These are phyloP conservation scores for Paspalum notatum DNA, from an alignment of 176 grass and related monocot species.

Conservation along the genomic window DNA sequence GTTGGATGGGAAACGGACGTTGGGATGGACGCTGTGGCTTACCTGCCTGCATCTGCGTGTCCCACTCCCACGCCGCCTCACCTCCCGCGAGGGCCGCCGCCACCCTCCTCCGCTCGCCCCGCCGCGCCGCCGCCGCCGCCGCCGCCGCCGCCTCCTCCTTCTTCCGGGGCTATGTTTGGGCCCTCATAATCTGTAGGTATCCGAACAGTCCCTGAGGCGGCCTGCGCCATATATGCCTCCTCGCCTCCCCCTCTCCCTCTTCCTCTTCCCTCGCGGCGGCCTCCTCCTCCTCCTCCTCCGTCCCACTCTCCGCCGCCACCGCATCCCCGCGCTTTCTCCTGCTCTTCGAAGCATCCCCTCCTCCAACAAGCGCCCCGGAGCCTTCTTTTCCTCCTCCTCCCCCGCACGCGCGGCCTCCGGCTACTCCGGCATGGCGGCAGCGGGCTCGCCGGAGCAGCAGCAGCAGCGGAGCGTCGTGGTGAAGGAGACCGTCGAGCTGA, in stretches of 20 bases:
- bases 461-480: conserved; percentile 35
- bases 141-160: too few species aligned
- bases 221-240: conserved; percentile 16
- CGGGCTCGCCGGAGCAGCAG: conserved; percentile 6
- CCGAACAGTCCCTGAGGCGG: too few species aligned
- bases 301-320: not conserved
- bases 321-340: not conserved
- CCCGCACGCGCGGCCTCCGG: conserved; percentile 13
- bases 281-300: conserved; percentile 11
- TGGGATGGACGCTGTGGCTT: too few species aligned
- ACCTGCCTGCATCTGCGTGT: too few species aligned
- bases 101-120: too few species aligned
- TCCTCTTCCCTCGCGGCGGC: conserved; percentile 15
- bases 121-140: too few species aligned
- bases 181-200: too few species aligned
- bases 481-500: conserved; percentile 70
- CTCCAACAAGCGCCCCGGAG: not conserved
- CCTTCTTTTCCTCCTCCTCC: not conserved
- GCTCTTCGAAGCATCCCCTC: not conserved
- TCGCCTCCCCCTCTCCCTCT: conserved; percentile 16
- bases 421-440: conserved; percentile 30
- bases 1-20: too few species aligned
- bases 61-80: too few species aligned
- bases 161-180: too few species aligned
- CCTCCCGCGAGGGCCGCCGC: too few species aligned